Base-by-base conservation (phyloP, 495 filamentous ascomycete species). In the Penicillium herquei region DNA sequence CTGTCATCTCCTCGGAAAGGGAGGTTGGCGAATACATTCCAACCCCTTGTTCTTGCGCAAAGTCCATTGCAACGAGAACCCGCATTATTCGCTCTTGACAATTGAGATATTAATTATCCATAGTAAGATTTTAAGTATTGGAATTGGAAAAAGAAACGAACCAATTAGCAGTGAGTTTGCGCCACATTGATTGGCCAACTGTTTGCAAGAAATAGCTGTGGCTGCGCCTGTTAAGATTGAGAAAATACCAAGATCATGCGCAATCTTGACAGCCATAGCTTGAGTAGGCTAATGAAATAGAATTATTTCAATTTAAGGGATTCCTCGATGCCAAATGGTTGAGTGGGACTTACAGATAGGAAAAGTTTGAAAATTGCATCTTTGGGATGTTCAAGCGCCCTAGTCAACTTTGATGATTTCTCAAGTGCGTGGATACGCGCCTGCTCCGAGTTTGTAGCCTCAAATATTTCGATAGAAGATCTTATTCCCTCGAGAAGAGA, bases 31-130 rank as follows among this genome's bases (percentile, higher is more conserved):
- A n/a, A 47, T 65, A 65, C 43, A 56, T 14, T 11, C 56, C 48
- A 11, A 49, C 12, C 0, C 44, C 49, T 30, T 17, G 18, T 41
- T 65, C 62, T 13, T 51, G 21, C 13, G 55, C 62, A 32, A 62
- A 65, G 13, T 54, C 52, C 32, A 46, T 56, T 44, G 51, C 48
- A 30, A 56, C 55, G 11, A 59, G 43, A 51, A 50, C 18, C 8
- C 58, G 62, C 52, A 65, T 59, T 31, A 65, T 65, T 17, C 62
- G 58, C 31, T 62, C 62, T 65, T 39, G 13, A n/a, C n/a, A n/a
- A n/a, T n/a, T n/a, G n/a, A n/a, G n/a, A n/a, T n/a, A n/a, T n/a
- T n/a, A n/a, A n/a, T n/a, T n/a, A n/a, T n/a, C n/a, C n/a, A n/a
- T n/a, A n/a, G n/a, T n/a, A n/a, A n/a, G n/a, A n/a, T n/a, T n/a